Base-by-base conservation (phyloP, 441 rosid genomes). In the Isatis lusitanica region DNA sequence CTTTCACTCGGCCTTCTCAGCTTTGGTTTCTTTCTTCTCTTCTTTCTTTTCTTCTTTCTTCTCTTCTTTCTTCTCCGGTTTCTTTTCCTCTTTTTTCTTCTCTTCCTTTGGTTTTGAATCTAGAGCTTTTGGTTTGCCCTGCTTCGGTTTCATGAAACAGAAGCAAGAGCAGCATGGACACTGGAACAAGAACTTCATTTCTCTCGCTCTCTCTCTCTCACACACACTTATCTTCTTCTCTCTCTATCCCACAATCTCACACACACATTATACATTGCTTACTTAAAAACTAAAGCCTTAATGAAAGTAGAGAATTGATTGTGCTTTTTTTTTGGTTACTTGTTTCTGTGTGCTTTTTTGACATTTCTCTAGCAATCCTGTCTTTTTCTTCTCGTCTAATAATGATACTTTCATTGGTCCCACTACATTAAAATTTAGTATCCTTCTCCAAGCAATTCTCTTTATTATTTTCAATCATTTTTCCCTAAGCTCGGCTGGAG, bases 161-260 rank as follows among this genome's bases (percentile, higher is more conserved):
- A 93, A 93, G 78, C 98, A 93, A 16, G 97, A 88, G 61, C 98
- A 93, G 46, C 98, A 89, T 28, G 98, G 98, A 53, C 97, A 93
- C 74, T 93, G 98, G 56, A 91, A 93, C 88, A 93, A 82, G 88
- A 93, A 93, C 93, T 93, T 93, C 98, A 91, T 90, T 40, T 50
- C 13, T 43, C 56, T 62, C 31, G 39, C 40, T 74, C 61, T 58
- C 72, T 56, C 78, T 47, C 69, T n/a, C n/a, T n/a, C n/a, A n/a
- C n/a, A n/a, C n/a, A n/a, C n/a, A 50, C 68, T 74, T 67, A 74
- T 59, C 68, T 48, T 9, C 1, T 61, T 68, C 53, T 58, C 51
- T 30, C 55, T 48, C 24, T 21, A 33, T 74, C 61, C 6, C 60
- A 53, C 40, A 55, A 44, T 18, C 69, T 53, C 63, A 28, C 31